A percentile compares a stretch with the other conserved stretches of the same genome.
Conservation (phyloP, 192 early-diverging fungal species). For the Backusella morwellensis region DNA sequence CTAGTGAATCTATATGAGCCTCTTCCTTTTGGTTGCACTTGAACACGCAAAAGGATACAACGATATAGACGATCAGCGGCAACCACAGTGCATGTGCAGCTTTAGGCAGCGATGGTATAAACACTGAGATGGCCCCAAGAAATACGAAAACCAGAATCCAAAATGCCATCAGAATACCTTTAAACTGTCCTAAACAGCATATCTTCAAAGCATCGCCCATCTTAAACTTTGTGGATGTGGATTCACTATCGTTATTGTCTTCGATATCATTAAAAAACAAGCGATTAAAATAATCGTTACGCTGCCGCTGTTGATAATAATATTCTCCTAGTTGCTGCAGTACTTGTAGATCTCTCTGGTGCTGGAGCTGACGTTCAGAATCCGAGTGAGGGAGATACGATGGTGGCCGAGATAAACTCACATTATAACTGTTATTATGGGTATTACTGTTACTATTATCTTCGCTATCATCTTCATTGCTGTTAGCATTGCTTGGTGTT, state of each 20-base stretch:
- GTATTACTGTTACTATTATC: background rate
- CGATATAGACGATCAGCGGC: background rate
- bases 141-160: constrained; percentile 5
- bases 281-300: background rate
- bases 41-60: background rate
- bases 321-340: background rate
- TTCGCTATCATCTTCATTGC: background rate
- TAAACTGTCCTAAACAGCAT: constrained; percentile 3
- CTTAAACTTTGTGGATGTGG: background rate
- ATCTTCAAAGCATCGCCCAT: background rate
- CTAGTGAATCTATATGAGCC: background rate
- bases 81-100: constrained; percentile 7
- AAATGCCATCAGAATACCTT: constrained; percentile 10
- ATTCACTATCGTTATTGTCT: background rate
- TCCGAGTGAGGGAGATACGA: constrained; percentile 1
- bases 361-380: background rate
- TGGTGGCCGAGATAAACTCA: background rate
- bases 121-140: constrained; percentile 2
- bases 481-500: background rate
- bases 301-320: background rate
- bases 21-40: background rate
- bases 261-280: background rate
- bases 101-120: constrained; percentile 5
- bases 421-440: background rate
- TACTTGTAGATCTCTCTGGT: constrained; percentile 2